A percentile compares a stretch with the other conserved stretches of the same genome.
Evolutionary conservation across 2,329 filamentous ascomycete species (phyloP).

Genomic region (Paecilomyces dactylethromorphus): DNA sequence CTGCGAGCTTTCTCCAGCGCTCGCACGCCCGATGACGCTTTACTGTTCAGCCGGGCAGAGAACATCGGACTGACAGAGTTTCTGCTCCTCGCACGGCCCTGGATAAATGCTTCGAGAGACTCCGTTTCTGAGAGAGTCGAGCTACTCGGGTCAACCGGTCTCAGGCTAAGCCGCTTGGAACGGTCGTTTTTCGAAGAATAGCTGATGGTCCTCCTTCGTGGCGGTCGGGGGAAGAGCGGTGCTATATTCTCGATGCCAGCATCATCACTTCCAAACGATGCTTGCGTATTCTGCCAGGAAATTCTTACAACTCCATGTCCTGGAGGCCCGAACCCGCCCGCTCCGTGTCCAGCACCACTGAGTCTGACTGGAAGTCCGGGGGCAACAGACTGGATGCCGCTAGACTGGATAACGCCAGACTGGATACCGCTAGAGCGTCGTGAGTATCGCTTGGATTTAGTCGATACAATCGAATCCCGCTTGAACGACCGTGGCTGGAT

Average conservation of each 20-base stretch:
- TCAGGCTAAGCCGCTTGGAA: conserved; percentile 22
- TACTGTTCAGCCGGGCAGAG: conserved; percentile 26
- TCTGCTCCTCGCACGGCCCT: conserved; percentile 29
- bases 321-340: conserved; percentile 31
- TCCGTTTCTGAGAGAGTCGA: conserved; percentile 27
- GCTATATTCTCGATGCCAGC: conserved; percentile 27
- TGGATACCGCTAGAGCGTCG: conserved; percentile 33
- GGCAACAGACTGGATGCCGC: conserved; percentile 29
- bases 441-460: conserved; percentile 28
- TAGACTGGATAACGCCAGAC: conserved; percentile 28
- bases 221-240: conserved; percentile 30
- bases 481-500: conserved; percentile 31
- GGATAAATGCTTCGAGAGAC: conserved; percentile 32
- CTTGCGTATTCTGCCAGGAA: conserved; percentile 33
- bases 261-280: conserved; percentile 29
- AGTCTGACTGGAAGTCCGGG: conserved; percentile 32
- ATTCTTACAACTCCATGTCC: conserved; percentile 26
- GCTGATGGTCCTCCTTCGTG: conserved; percentile 14
- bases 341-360: conserved; percentile 37
- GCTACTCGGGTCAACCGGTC: conserved; percentile 22
- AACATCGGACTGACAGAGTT: conserved; percentile 34
- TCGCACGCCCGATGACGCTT: conserved; percentile 25
- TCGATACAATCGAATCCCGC: conserved; percentile 28
- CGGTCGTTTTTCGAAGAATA: conserved; percentile 19
- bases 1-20: conserved; percentile 29